These are phyloP conservation scores for Cladophialophora chaetospira DNA, from an alignment of 2,329 filamentous ascomycete genomes.

Conservation along the genomic window DNA sequence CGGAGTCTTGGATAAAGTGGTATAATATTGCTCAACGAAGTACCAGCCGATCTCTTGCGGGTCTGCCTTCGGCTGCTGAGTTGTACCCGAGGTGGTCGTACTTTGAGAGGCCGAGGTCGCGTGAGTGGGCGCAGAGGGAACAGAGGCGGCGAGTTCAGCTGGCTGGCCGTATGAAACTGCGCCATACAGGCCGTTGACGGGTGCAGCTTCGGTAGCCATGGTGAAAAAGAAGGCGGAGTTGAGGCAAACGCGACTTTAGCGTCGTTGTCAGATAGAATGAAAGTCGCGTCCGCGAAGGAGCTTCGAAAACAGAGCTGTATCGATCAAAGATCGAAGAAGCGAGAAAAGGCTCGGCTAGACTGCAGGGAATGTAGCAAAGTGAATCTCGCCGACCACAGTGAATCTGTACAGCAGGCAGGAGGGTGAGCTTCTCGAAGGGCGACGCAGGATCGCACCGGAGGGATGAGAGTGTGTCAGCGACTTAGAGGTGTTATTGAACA, in stretches of 20 bases:
- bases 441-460: background rate
- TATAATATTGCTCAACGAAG: slow-evolving; percentile 99
- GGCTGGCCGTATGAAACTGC: slow-evolving; percentile 31
- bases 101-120: slow-evolving; percentile 31
- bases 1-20: slow-evolving; percentile 88
- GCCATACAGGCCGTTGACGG: slow-evolving; percentile 33
- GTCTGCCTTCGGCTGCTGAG: slow-evolving; percentile 45
- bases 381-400: slow-evolving; percentile 6
- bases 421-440: background rate
- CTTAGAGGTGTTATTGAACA: background rate
- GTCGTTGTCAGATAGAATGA: background rate
- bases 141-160: slow-evolving; percentile 33
- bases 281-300: slow-evolving; percentile 3
- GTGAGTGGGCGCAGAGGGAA: slow-evolving; percentile 30
- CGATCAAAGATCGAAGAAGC: background rate
- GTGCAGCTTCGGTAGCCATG: slow-evolving; percentile 32
- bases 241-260: slow-evolving; percentile 3
- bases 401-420: slow-evolving; percentile 17
- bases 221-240: slow-evolving; percentile 9
- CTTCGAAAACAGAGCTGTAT: background rate
- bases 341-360: slow-evolving; percentile 3
- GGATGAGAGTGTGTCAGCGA: background rate
- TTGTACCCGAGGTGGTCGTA: slow-evolving; percentile 28
- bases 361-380: slow-evolving; percentile 7
- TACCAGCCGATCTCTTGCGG: slow-evolving; percentile 95